These are phyloP conservation scores for Alternaria gaisen DNA, from an alignment of 2,329 filamentous ascomycete species.

Conservation along the genomic window DNA sequence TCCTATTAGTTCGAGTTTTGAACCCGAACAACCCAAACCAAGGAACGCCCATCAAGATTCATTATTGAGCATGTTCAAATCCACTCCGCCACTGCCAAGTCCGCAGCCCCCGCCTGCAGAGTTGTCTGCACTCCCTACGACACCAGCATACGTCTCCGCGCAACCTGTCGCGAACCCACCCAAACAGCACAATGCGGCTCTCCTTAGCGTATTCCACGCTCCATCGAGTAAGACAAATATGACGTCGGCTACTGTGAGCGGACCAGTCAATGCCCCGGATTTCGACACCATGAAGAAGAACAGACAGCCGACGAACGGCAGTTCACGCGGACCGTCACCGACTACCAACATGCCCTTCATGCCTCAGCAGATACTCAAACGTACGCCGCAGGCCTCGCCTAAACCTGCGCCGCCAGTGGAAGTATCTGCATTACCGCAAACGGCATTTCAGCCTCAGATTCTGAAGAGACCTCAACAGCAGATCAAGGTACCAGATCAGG, in stretches of 20 bases:
- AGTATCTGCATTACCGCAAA: conserved; percentile 22
- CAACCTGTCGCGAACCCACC: conserved; percentile 30
- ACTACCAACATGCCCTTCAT: conserved; percentile 35
- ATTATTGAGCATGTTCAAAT: conserved; percentile 57
- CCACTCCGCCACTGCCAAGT: conserved; percentile 37
- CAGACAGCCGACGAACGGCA: conserved; percentile 31
- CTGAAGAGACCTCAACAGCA: conserved; percentile 46
- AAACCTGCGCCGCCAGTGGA: conserved; percentile 12
- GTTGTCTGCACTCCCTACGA: conserved; percentile 56
- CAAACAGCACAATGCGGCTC: conserved; percentile 26
- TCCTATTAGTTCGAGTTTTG: conserved; percentile 31
- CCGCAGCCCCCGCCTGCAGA: conserved; percentile 55
- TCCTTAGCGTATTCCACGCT: conserved; percentile 30
- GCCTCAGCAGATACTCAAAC: conserved; percentile 40
- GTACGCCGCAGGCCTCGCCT: conserved; percentile 21
- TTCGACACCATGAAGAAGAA: conserved; percentile 51
- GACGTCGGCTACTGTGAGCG: conserved; percentile 53
- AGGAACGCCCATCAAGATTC: conserved; percentile 56
- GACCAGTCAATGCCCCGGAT: conserved; percentile 54
- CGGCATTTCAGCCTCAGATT: conserved; percentile 48
- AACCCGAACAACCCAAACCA: conserved; percentile 47
- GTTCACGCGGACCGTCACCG: conserved; percentile 43
- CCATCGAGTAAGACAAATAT: conserved; percentile 34
- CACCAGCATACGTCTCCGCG: conserved; percentile 41
- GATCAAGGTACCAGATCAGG: conserved; percentile 16